Conservation (phyloP, 257 asterid species). For the Solanum tarapatanum region DNA sequence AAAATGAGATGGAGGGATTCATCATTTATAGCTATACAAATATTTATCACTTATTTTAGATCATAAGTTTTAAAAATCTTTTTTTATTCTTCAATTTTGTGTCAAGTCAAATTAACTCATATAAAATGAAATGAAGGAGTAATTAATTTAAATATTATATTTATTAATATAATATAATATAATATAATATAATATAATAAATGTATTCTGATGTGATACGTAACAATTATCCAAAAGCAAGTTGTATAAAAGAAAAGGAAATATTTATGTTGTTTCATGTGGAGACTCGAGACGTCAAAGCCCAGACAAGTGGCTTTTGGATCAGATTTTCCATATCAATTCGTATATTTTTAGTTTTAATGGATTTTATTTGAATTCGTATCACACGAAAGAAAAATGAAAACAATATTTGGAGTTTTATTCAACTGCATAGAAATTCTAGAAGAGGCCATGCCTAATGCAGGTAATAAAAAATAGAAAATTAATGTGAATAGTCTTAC, state of each 20-base stretch:
- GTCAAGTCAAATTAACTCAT: neutral
- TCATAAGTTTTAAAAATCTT: no score
- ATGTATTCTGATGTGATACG: neutral
- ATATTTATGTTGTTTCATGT: neutral
- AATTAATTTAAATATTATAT: no score
- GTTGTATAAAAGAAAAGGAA: neutral
- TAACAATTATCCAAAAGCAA: neutral
- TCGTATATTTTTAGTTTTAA: neutral
- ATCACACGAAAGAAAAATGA: neutral
- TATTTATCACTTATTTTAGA: no score
- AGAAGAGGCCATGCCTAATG: neutral
- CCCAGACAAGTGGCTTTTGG: neutral
- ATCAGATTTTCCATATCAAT: neutral
- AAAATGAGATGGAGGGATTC: neutral
- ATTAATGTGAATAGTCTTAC: neutral
- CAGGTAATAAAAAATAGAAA: neutral
- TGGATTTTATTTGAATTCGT: neutral
- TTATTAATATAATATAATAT: no score
- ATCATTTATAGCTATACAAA: no score
- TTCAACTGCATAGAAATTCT: neutral
- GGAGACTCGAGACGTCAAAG: neutral
- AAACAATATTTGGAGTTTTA: neutral
- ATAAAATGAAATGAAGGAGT: fast-evolving
- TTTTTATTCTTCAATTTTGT: no score
- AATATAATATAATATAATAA: no score